Conservation (phyloP, 768 basidiomycete genomes). For the Podaxis sp. region DNA sequence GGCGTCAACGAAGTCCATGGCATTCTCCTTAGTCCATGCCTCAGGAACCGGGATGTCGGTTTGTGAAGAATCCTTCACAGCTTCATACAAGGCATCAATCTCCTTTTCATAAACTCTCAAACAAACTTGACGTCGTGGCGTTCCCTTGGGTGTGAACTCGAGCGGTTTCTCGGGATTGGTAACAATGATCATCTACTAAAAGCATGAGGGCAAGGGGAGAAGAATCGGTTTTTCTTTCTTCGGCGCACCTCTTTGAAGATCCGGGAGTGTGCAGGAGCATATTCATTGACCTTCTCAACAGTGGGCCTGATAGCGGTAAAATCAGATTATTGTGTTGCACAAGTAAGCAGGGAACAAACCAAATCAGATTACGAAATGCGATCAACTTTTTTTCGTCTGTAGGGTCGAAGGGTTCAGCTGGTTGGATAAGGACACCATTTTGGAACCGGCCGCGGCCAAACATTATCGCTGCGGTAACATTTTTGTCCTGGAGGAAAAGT, state of each 20-base stretch:
- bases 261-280: conserved; percentile 27
- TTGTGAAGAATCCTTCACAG: conserved; percentile 26
- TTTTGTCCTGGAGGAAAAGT: conserved; percentile 3
- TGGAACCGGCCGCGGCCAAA: conserved; percentile 38
- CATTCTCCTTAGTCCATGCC: conserved; percentile 4
- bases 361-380: conserved; percentile 19
- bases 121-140: conserved; percentile 24
- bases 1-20: too few relatives aligned
- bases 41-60: conserved; percentile 21
- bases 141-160: too few relatives aligned
- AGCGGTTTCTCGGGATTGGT: too few relatives aligned
- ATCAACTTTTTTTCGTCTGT: conserved; percentile 21
- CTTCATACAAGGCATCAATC: conserved; percentile 32
- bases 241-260: conserved; percentile 37
- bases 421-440: conserved; percentile 37
- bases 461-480: conserved; percentile 28
- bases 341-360: too few relatives aligned
- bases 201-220: too few relatives aligned
- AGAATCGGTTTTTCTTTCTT: too few relatives aligned
- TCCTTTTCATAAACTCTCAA: conserved; percentile 34
- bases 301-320: conserved; percentile 27
- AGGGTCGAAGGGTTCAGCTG: conserved; percentile 27
- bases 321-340: conserved; percentile 8
- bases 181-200: too few relatives aligned
- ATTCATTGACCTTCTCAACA: conserved; percentile 31